phyloP scores from a whole-genome alignment of 176 grass and related monocot species.

The Sorghum bicolor region Sorghum_bicolor_NCBIv3 NC_012872.2:13096001-13096500 shows the following conservation, averaged over 20 bases:
- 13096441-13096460: slow-evolving; percentile 14
- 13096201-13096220: slow-evolving; percentile 15
- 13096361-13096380: slow-evolving; percentile 5
- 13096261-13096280: slow-evolving; percentile 6
- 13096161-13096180: slow-evolving; percentile 27
- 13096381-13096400: slow-evolving; percentile 25
- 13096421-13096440: slow-evolving; percentile 23
- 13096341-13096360: slow-evolving; percentile 33
- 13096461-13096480: not conserved
- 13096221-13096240: slow-evolving; percentile 7
- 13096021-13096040: slow-evolving; percentile 43
- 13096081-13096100: slow-evolving; percentile 23
- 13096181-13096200: slow-evolving; percentile 32
- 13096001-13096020: slow-evolving; percentile 54
- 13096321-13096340: slow-evolving; percentile 39
- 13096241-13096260: slow-evolving; percentile 11
- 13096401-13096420: slow-evolving; percentile 29
- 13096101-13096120: slow-evolving; percentile 21
- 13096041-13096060: slow-evolving; percentile 41
- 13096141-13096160: not conserved
- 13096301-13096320: not conserved
- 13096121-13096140: slow-evolving; percentile 14
- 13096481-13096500: not conserved
- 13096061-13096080: slow-evolving; percentile 21
- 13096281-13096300: slow-evolving; percentile 11